These are phyloP conservation scores for Candida ascalaphidarum DNA, from an alignment of 805 yeast genomes.

Conservation along the genomic window DNA sequence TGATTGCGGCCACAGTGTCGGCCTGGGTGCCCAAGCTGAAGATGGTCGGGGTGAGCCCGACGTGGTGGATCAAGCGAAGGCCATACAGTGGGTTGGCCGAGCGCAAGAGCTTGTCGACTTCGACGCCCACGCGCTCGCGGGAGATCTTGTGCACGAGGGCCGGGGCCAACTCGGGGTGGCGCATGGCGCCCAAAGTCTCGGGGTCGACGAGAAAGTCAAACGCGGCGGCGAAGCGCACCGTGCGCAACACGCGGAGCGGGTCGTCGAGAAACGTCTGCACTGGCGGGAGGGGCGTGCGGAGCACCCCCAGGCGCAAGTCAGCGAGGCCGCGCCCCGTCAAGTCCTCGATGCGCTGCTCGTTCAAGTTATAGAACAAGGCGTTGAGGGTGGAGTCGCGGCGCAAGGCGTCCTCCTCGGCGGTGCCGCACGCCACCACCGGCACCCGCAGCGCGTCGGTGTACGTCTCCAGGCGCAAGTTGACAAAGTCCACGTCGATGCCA, in stretches of 20 bases:
- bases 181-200: slow-evolving; percentile 60
- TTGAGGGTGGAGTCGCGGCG: slow-evolving; percentile 94
- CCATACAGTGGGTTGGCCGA: slow-evolving; percentile 59
- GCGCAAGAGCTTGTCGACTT: slow-evolving; percentile 67
- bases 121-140: slow-evolving; percentile 84
- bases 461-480: slow-evolving; percentile 80
- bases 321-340: slow-evolving; percentile 67
- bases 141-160: slow-evolving; percentile 71
- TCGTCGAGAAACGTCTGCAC: slow-evolving; percentile 84
- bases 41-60: slow-evolving; percentile 48
- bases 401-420: slow-evolving; percentile 84
- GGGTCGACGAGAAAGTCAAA: slow-evolving; percentile 60
- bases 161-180: slow-evolving; percentile 40
- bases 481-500: slow-evolving; percentile 87
- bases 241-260: slow-evolving; percentile 80
- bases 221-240: slow-evolving; percentile 79
- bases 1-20: slow-evolving; percentile 9
- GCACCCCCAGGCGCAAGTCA: slow-evolving; percentile 61
- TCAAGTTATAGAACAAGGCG: slow-evolving; percentile 82
- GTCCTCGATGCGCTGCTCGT: slow-evolving; percentile 68
- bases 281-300: slow-evolving; percentile 87
- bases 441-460: slow-evolving; percentile 79
- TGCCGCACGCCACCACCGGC: slow-evolving; percentile 79
- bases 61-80: slow-evolving; percentile 45
- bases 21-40: slow-evolving; percentile 32